Evolutionary conservation across 2,329 filamentous ascomycete species (phyloP).

Genomic region (Cladophialophora exuberans): DNA sequence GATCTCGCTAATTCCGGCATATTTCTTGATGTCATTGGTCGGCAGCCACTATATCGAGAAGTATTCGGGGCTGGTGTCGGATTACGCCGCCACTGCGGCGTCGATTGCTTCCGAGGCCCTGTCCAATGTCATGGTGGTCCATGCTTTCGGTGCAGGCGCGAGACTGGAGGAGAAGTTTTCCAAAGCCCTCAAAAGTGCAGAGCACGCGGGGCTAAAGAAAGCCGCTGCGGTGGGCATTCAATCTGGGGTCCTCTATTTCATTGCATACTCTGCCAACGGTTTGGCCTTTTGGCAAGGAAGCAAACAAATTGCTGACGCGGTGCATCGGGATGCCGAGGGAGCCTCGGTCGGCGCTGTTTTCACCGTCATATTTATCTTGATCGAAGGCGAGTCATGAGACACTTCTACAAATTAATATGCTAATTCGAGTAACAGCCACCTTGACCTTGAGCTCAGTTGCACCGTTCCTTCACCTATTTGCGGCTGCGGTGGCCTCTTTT

Average conservation of each 20-base stretch:
- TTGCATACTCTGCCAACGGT: conserved; percentile 40
- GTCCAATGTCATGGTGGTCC: conserved; percentile 53
- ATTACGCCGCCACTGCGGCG: conserved; percentile 58
- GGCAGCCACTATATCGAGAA: conserved; percentile 51
- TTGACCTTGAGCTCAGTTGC: conserved; percentile 45
- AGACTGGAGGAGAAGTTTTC: conserved; percentile 38
- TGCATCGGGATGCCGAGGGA: conserved; percentile 29
- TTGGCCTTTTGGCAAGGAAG: conserved; percentile 48
- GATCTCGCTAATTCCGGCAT: conserved; percentile 50
- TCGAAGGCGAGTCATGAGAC: conserved; percentile 6
- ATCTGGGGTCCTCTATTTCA: conserved; percentile 37
- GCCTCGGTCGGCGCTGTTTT: conserved; percentile 6
- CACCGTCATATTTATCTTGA: conserved; percentile 14
- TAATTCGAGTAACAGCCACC: conserved; percentile 38
- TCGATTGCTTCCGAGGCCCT: conserved; percentile 62
- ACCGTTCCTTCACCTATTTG: conserved; percentile 55
- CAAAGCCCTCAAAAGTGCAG: conserved; percentile 34
- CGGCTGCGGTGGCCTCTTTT: conserved; percentile 57
- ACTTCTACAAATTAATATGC: background rate
- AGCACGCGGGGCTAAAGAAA: conserved; percentile 36
- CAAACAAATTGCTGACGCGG: conserved; percentile 51
- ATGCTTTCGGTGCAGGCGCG: conserved; percentile 61
- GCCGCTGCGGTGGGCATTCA: conserved; percentile 38
- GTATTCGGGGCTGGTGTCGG: conserved; percentile 50
- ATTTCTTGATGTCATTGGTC: conserved; percentile 49